Evolutionary conservation across 208 protist species (phyloP).

Genomic region (Phytomonas sp.): DNA sequence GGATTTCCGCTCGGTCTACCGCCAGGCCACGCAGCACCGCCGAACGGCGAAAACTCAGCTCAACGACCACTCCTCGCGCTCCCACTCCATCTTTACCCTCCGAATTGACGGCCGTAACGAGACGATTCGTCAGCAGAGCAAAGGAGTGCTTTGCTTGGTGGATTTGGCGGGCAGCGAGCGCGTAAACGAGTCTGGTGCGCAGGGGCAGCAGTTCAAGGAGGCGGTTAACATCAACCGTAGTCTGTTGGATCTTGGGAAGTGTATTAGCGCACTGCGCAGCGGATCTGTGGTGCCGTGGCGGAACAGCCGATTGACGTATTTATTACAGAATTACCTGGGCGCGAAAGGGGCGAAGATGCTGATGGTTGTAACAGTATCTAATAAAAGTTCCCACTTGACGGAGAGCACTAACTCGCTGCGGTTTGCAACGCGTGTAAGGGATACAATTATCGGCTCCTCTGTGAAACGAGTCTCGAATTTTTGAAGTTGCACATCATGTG

Average conservation of each 20-base stretch:
- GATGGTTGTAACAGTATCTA: conserved; percentile 91
- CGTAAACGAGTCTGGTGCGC: conserved; percentile 81
- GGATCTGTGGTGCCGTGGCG: conserved; percentile 80
- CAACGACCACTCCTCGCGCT: conserved; percentile 87
- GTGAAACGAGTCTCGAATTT: conserved; percentile 65
- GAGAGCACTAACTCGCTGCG: conserved; percentile 89
- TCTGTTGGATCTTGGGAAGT: conserved; percentile 88
- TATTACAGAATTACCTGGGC: conserved; percentile 86
- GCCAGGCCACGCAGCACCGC: conserved; percentile 51
- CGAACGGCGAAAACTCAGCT: conserved; percentile 74
- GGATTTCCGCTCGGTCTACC: conserved; percentile 62
- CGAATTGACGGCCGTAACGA: conserved; percentile 59
- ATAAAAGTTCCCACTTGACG: conserved; percentile 38
- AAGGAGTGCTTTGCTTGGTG: conserved; percentile 79
- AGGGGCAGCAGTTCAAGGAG: conserved; percentile 86
- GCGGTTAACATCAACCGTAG: conserved; percentile 90
- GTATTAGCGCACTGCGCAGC: conserved; percentile 79
- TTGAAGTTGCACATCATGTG: conserved; percentile 11
- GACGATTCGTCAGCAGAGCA: conserved; percentile 60
- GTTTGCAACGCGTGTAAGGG: conserved; percentile 88
- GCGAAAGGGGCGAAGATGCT: conserved; percentile 87
- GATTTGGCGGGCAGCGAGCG: conserved; percentile 94
- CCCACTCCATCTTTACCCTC: conserved; percentile 87
- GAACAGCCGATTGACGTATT: conserved; percentile 88
- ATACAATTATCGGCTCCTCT: conserved; percentile 76